Base-by-base conservation (phyloP, 1,139 yeast genomes). In the Magnusiomyces paraingens region DNA sequence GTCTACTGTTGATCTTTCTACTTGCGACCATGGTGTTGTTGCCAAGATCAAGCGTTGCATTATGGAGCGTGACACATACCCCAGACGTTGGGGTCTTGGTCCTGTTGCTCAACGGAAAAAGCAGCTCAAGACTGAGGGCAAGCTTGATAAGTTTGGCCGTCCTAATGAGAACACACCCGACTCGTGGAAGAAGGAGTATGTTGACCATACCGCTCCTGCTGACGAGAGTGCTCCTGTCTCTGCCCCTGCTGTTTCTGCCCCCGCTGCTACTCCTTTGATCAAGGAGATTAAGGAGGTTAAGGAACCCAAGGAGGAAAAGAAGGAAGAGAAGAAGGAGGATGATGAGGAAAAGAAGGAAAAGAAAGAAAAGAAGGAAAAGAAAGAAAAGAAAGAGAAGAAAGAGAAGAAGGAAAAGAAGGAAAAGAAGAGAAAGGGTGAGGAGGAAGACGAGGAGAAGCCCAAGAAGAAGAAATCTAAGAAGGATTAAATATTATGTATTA, bases 21-120 rank as follows among this genome's bases (percentile, higher is more conserved):
- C 95, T 44, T 91, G 98, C 75, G 99, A 93, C 73, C 99, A 93
- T 72, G 99, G 99, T 66, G 91, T 91, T 61, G 99, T 93, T 67
- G 97, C 99, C 62, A 90, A 89, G 78, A 95, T 93, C 69, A 93
- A 93, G 82, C 88, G 99, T 78, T 91, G 98, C 78, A 93, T 93
- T 66, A 93, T 93, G 99, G 99, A 93, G 78, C 86, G 99, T 78
- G 99, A 93, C 73, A 83, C 95, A 55, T 93, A 93, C 74, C 99
- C 99, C 75, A 87, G 99, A 81, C 86, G 98, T 81, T 93, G 99
- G 99, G 99, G 99, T 60, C 78, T 93, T 66, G 99, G 99, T 65
- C 99, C 99, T 66, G 89, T 91, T 70, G 99, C 99, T 60, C 91
- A 88, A 75, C 90, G 89, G 85, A 93, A 93, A 86, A 93, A 93